Base-by-base conservation (phyloP, 495 filamentous ascomycete species). In the Annulohypoxylon maeteangense region DNA sequence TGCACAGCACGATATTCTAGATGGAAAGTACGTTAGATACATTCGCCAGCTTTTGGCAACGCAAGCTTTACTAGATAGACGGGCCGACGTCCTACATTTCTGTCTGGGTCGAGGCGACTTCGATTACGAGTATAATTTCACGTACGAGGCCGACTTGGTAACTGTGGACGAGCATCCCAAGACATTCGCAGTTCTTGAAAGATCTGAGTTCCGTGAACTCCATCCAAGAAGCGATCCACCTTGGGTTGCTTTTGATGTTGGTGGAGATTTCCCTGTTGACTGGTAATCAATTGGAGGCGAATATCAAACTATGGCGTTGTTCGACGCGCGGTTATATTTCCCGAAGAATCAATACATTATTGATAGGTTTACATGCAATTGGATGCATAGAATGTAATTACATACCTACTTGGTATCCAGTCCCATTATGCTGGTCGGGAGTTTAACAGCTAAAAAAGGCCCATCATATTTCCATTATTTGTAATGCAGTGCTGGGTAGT, bases 61-160 rank as follows among this genome's bases (percentile, higher is more conserved):
- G 7, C 48, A 36, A 0, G 22, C 36, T 31, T n/a, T 64, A 4
- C 34, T 55, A 6, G 61, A 55, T 25, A 51, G 29, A 22, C 48
- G 61, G 5, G 38, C 56, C 16, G 57, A 61, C n/a, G 65, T 68
- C n/a, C 36, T 62, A 4, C 47, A 20, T 2, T 68, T 61, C 29
- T 44, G 56, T 23, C 45, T 54, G 3, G 48, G 38, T 1, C 47
- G 18, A 12, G 47, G 57, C n/a, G n/a, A n/a, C 7, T 62, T 68
- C 12, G 56, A 60, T 27, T 62, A 62, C 45, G 48, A 61, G 44
- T 16, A 45, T 11, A 32, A 18, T n/a, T 68, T 61, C 23, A 54
- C 25, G 11, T 53, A 23, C 16, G 64, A 66, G 16, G 51, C 62
- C 5, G 23, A 44, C 31, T 22, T 16, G 44, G 45, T 47, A 7